Conservation (phyloP, 176 grass and related monocot species). For the Carex cristatella region DNA sequence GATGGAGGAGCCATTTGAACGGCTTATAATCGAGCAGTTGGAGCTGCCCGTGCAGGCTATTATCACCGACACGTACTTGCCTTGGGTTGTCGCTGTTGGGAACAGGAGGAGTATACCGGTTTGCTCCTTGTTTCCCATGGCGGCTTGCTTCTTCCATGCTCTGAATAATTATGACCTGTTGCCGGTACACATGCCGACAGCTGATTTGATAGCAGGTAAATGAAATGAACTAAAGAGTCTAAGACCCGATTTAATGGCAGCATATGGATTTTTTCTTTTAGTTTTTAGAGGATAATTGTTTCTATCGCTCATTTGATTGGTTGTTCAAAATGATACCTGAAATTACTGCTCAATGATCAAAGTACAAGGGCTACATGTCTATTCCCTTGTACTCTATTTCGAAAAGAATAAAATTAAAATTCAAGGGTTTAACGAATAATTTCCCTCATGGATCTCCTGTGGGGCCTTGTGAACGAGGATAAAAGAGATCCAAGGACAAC, state of each 20-base stretch:
- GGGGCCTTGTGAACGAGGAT: too few species aligned
- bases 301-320: background rate
- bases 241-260: background rate
- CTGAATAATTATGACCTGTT: conserved; percentile 24
- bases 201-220: conserved; percentile 12
- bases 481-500: background rate
- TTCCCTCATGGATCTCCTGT: too few species aligned
- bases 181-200: background rate
- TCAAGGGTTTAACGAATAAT: too few species aligned
- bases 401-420: too few species aligned
- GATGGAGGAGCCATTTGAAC: conserved; percentile 40
- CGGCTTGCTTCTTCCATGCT: conserved; percentile 27
- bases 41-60: conserved; percentile 6
- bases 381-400: background rate
- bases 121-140: conserved; percentile 32
- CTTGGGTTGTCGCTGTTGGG: conserved; percentile 24
- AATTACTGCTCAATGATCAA: too few species aligned
- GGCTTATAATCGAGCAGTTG: conserved; percentile 22
- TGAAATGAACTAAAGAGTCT: background rate
- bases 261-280: background rate
- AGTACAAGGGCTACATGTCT: too few species aligned
- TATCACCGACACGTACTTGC: conserved; percentile 21
- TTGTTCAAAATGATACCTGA: background rate
- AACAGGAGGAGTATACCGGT: conserved; percentile 26
- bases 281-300: background rate